Evolutionary conservation across 306 rosid species (phyloP), one percentile per base, ranked within the genome.

Genomic region (Psophocarpus tetragonolobus): DNA sequence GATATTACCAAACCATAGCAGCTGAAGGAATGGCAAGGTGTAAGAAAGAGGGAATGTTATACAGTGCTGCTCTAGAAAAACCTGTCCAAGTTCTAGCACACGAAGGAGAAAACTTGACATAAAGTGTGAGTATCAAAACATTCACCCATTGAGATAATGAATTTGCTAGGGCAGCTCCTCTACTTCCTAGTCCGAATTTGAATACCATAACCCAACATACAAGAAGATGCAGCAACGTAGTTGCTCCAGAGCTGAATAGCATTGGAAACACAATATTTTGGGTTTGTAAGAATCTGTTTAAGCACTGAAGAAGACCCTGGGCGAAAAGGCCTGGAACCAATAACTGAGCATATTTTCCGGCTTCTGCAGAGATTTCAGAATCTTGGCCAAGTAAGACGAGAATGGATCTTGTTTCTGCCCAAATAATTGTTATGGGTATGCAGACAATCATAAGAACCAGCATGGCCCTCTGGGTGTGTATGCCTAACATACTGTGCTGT

Each of bases 1-100:
- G n/a, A n/a, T n/a, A n/a, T n/a, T n/a, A n/a, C 97, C 97, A 92
- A 44, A 87, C 90, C 93, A 92, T 88, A 41, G n/a, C n/a, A n/a
- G n/a, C n/a, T n/a, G n/a, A n/a, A n/a, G n/a, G n/a, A n/a, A n/a
- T n/a, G n/a, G n/a, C 92, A 17, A 92, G 92, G 54, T 65, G 75
- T n/a, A 92, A 33, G 54, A 90, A 88, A 38, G 77, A 57, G 20
- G 66, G 76, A 42, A 87, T 73, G 20, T 77, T 69, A 23, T 65
- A 84, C 26, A n/a, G n/a, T n/a, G n/a, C n/a, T n/a, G n/a, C n/a
- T n/a, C n/a, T n/a, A n/a, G n/a, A n/a, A n/a, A n/a, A n/a, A n/a
- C n/a, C n/a, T n/a, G n/a, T n/a, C n/a, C n/a, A n/a, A n/a, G n/a
- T n/a, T n/a, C n/a, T n/a, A n/a, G n/a, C n/a, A n/a, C n/a, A n/a